Base-by-base conservation (phyloP, 768 basidiomycete species). In the Fibroporia radiculosa region DNA sequence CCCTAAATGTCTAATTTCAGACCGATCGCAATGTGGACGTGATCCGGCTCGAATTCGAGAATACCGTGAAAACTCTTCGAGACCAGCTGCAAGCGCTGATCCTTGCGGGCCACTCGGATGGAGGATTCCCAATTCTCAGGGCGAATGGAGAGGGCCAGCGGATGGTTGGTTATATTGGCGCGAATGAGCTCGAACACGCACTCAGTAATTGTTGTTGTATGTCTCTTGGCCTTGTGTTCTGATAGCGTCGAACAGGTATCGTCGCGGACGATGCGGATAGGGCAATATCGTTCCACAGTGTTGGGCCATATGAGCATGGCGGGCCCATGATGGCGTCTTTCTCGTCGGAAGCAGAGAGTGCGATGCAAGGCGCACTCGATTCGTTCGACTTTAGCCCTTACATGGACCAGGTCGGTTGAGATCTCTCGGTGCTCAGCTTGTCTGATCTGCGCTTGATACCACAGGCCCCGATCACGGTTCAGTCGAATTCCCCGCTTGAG, bases 181-280 rank as follows among this genome's bases (percentile, higher is more conserved):
- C 81, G 23, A 93, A 84, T 55, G 96, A 99, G 63, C 75, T 99
- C 12, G 92, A 96, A 56, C 92, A 98, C 62, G 93, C 90, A 4
- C 67, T 99, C 3, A 76, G 87, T 91, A 62, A 43, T 81, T 71
- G 11, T 18, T 23, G 33, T 14, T 37, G 6, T 20, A 18, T 25
- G 22, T 24, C 4, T 22, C 19, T 13, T 13, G 11, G 24, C 5
- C 10, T 31, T 16, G 14, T 20, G 25, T 42, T 20, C 35, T 40
- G 10, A 6, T 47, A 14, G 33, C 34, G 3, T 27, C 10, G 44
- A 25, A n/a, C 52, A 90, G 86, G 74, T 45, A 73, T 88, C 31
- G 79, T 91, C n/a, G 78, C 82, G 8, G 82, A 87, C 52, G 74
- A 82, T 27, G 75, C 79, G 3, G 77, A 87, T 18, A 77, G 77